Percentiles rank a stretch among this genome's conserved stretches.
Conservation (phyloP, 441 rosid genomes). For the Bruguiera hainesii region DNA sequence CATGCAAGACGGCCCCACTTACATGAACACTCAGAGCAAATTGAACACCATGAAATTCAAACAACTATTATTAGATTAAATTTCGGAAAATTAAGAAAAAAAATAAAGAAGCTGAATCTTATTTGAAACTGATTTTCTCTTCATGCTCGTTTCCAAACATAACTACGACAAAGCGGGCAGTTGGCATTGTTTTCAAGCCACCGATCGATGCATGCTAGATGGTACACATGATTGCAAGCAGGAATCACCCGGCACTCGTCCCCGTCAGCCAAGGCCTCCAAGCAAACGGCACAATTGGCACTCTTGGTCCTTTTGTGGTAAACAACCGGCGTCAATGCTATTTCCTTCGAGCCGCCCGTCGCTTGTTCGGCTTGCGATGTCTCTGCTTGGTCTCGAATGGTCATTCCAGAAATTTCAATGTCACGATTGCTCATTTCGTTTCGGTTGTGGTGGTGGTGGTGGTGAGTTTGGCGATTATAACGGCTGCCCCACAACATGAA, state of each 20-base stretch:
- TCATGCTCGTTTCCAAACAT: too few relatives aligned
- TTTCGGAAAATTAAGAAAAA: too few relatives aligned
- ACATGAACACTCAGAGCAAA: too few relatives aligned
- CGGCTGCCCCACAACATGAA: background rate
- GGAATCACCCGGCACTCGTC: background rate
- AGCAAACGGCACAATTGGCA: background rate
- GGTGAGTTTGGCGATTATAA: too few relatives aligned
- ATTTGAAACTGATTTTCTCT: too few relatives aligned
- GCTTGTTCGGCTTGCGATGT: background rate
- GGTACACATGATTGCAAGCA: background rate
- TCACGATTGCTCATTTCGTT: background rate
- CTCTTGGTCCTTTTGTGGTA: too few relatives aligned
- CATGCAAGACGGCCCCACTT: too few relatives aligned
- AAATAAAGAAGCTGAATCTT: too few relatives aligned
- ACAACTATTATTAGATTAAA: too few relatives aligned
- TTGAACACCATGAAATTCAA: too few relatives aligned
- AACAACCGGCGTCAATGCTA: background rate
- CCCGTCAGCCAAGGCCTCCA: background rate
- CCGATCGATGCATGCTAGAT: background rate
- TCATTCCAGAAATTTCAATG: background rate
- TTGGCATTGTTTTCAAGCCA: background rate
- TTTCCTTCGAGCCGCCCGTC: background rate
- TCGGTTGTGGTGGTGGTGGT: background rate
- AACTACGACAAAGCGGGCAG: background rate
- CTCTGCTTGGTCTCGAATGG: background rate